Conservation (phyloP, 495 filamentous ascomycete genomes). For the Acidiella bohemica region DNA sequence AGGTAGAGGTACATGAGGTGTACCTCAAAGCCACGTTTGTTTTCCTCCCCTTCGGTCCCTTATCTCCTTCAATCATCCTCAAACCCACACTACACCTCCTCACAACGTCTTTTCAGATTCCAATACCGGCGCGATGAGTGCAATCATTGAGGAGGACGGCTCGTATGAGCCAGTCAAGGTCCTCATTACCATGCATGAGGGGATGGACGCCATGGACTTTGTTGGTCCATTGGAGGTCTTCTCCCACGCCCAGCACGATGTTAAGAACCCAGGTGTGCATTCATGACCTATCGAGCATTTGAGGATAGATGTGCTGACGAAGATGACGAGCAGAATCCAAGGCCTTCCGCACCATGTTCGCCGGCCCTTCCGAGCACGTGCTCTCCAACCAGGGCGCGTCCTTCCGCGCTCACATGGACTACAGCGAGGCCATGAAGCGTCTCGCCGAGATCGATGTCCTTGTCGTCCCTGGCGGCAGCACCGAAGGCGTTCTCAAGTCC, state of each 20-base stretch:
- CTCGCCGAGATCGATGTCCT: constrained; percentile 60
- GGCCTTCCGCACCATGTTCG: constrained; percentile 34
- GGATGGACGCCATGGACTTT: constrained; percentile 49
- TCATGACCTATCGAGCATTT: not conserved
- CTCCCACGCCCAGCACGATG: constrained; percentile 43
- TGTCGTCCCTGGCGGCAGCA: constrained; percentile 50
- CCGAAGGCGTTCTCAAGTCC: constrained; percentile 39
- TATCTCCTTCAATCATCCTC: not conserved
- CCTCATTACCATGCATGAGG: constrained; percentile 36
- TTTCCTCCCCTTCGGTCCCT: no score
- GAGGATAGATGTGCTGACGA: not conserved
- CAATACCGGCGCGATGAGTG: constrained; percentile 29
- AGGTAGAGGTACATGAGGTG: no score
- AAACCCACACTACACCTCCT: not conserved
- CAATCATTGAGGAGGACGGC: constrained; percentile 28
- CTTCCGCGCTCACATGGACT: constrained; percentile 37
- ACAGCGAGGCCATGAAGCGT: constrained; percentile 48
- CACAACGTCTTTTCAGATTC: not conserved
- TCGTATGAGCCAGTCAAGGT: constrained; percentile 35
- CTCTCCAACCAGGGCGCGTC: constrained; percentile 31
- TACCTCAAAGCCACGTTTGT: no score
- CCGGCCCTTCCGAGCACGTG: constrained; percentile 25
- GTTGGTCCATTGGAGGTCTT: constrained; percentile 54
- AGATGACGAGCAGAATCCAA: constrained; percentile 26
- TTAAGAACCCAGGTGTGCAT: constrained; percentile 43